A percentile compares a stretch with the other conserved stretches of the same genome.
phyloP scores from a whole-genome alignment of 768 basidiomycete species.

The Hygrophorus russula region DNA sequence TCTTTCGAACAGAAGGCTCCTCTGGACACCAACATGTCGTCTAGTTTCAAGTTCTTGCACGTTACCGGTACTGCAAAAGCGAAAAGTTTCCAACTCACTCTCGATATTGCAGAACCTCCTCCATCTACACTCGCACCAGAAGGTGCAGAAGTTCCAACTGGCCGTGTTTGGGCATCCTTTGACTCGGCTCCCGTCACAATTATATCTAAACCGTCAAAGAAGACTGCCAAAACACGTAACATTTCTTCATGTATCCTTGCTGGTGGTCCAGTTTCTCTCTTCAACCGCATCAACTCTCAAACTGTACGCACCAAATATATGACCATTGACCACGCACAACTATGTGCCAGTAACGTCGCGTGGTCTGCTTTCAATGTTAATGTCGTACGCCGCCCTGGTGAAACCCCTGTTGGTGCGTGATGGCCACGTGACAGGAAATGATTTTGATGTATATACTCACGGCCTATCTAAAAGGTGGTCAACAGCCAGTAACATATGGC shows the following conservation, averaged over 20 bases:
- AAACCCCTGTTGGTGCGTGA: conserved; percentile 47
- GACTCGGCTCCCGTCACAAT: conserved; percentile 88
- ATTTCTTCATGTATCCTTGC: conserved; percentile 85
- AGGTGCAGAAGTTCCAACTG: conserved; percentile 33
- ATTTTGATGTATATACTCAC: conserved; percentile 23
- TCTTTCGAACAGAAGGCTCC: conserved; percentile 79
- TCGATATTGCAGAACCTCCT: conserved; percentile 75
- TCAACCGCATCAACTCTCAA: conserved; percentile 94
- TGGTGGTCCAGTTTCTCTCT: conserved; percentile 82
- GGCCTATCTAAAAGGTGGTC: conserved; percentile 39
- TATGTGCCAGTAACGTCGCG: conserved; percentile 81
- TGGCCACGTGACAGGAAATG: conserved; percentile 35
- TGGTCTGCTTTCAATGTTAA: conserved; percentile 96
- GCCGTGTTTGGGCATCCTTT: conserved; percentile 84
- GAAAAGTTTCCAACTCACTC: conserved; percentile 79
- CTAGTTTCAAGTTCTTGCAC: conserved; percentile 87
- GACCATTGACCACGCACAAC: conserved; percentile 76
- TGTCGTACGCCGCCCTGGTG: conserved; percentile 59
- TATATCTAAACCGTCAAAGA: conserved; percentile 96
- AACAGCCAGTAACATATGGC: conserved; percentile 85
- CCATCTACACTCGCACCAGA: conserved; percentile 36
- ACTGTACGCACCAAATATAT: conserved; percentile 97
- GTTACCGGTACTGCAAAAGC: conserved; percentile 83
- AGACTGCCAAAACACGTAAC: conserved; percentile 91
- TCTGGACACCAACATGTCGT: conserved; percentile 73